Base-by-base conservation (phyloP, 345 rosid genomes). In the Psidium guajava region DNA sequence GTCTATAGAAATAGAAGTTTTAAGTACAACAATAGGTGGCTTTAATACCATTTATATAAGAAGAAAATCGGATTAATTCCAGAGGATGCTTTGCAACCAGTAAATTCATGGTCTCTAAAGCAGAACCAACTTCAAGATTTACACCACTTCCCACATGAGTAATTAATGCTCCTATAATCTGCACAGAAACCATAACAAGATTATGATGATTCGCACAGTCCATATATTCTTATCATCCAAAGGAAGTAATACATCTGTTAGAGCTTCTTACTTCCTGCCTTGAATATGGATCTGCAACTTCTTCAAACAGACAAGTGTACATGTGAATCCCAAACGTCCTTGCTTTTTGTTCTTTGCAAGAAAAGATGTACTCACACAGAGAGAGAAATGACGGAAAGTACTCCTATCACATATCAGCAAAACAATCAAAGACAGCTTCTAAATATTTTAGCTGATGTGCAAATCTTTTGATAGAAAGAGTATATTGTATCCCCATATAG, bases 141-240 rank as follows among this genome's bases (percentile, higher is more conserved):
- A 94, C 91, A 86, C 93, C 96, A 74, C 96, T 94, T 88, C 98
- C 98, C 77, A 96, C 93, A 89, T 96, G 98, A 83, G 94, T 92
- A 87, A 96, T 91, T 88, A 96, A 89, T 88, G 94, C 91, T 89
- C 96, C 94, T 84, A 94, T 93, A 87, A 96, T 88, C 98, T 96
- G 95, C 89, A 84, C 44, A 82, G 85, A 82, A 85, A 77, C 75
- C 86, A 69, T 82, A 89, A 25, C 15, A 85, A 86, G 83, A 56
- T 84, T 81, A 82, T 53, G 25, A 50, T 57, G 55, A 10, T 57
- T 27, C 16, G 11, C 12, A 28, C 75, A 40, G 40, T 69, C 36
- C 25, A 69, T 69, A 69, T 6, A 22, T 77, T 27, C 52, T 85
- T 56, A 82, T 85, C 42, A 61, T 84, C 54, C 40, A 40, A 47